phyloP scores from a whole-genome alignment of 768 basidiomycete genomes.

The Tremella mesenterica region DNA sequence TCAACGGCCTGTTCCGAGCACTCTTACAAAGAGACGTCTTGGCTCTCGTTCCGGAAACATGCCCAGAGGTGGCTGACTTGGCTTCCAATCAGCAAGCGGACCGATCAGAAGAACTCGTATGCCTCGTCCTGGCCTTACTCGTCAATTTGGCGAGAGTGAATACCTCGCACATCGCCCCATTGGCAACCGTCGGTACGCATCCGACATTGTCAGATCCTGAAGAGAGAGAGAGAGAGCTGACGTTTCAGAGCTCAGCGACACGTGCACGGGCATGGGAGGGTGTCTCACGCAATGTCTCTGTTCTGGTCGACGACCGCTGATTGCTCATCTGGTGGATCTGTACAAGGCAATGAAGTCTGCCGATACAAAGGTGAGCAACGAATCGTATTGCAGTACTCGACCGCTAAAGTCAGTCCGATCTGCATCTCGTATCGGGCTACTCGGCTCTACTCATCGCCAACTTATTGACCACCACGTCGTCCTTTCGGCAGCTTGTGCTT shows the following conservation, averaged over 20 bases:
- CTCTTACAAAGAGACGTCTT: too few species aligned
- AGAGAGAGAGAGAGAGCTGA: background rate
- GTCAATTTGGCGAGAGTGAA: background rate
- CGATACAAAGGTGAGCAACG: background rate
- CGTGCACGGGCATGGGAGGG: background rate
- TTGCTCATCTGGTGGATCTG: background rate
- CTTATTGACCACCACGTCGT: background rate
- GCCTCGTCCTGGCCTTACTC: background rate
- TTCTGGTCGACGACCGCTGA: background rate
- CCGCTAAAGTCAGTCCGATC: background rate
- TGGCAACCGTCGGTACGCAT: background rate
- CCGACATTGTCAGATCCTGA: too few species aligned
- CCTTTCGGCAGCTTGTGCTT: background rate
- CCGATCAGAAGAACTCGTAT: background rate
- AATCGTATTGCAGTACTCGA: background rate
- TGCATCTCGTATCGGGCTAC: background rate
- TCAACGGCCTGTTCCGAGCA: too few species aligned
- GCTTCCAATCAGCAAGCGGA: background rate
- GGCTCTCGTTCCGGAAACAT: too few species aligned
- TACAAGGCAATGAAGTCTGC: background rate
- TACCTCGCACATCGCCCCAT: background rate
- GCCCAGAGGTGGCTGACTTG: too few species aligned
- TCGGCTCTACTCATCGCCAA: background rate
- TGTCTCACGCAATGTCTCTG: background rate
- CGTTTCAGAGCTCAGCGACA: background rate